These are phyloP conservation scores for Hyphodiscus hymeniophilus DNA, from an alignment of 495 filamentous ascomycete genomes.

Conservation along the genomic window DNA sequence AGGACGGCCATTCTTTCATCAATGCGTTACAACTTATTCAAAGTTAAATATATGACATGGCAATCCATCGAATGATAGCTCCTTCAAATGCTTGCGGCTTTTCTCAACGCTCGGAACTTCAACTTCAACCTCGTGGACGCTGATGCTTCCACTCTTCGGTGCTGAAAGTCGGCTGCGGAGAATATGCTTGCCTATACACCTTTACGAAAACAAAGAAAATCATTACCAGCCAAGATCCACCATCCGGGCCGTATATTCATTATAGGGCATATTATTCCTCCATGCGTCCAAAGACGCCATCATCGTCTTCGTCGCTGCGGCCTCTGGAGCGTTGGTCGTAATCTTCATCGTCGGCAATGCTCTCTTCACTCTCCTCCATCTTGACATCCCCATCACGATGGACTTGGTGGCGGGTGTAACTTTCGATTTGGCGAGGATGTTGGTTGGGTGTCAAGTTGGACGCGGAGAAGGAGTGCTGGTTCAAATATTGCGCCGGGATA, in stretches of 20 bases:
- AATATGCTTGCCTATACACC: slow-evolving; percentile 25
- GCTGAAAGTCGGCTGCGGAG: slow-evolving; percentile 46
- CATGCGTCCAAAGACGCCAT: slow-evolving; percentile 93
- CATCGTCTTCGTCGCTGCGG: slow-evolving; percentile 82
- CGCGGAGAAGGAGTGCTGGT: slow-evolving; percentile 33
- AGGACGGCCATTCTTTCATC: slow-evolving; percentile 6
- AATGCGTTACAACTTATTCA: slow-evolving; percentile 13
- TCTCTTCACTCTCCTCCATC: slow-evolving; percentile 59
- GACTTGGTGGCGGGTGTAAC: slow-evolving; percentile 32
- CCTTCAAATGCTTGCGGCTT: slow-evolving; percentile 22
- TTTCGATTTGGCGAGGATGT: slow-evolving; percentile 26
- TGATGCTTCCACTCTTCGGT: slow-evolving; percentile 45
- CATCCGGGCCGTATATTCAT: not conserved
- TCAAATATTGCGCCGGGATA: slow-evolving; percentile 61
- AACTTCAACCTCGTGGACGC: slow-evolving; percentile 54
- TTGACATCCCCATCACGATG: slow-evolving; percentile 46
- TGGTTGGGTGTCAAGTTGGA: slow-evolving; percentile 24
- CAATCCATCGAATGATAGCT: slow-evolving; percentile 10
- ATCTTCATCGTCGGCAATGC: slow-evolving; percentile 71
- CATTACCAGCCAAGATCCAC: slow-evolving; percentile 1
- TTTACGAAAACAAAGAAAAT: slow-evolving; percentile 22
- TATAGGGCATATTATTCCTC: slow-evolving; percentile 54
- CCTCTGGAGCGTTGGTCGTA: slow-evolving; percentile 54
- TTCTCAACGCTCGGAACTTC: slow-evolving; percentile 50
- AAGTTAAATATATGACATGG: slow-evolving; percentile 20